Base-by-base conservation (phyloP, 2,329 filamentous ascomycete genomes). In the Colletotrichum camelliae region DNA sequence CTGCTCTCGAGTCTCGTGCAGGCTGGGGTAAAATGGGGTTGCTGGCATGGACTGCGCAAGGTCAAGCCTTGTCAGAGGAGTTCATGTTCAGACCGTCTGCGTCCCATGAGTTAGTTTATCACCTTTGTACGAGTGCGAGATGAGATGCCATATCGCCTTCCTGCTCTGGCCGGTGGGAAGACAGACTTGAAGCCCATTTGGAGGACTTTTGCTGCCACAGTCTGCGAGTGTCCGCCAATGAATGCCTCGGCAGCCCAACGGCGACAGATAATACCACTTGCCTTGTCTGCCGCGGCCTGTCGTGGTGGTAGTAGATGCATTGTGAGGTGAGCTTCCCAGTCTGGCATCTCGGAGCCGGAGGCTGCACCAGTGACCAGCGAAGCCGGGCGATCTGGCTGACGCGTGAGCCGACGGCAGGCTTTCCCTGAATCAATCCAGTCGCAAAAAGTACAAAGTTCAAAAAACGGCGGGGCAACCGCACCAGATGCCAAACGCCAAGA, bases 401-500 rank as follows among this genome's bases (percentile, higher is more conserved):
- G 39, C 15, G 18, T n/a, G 65, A 18, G 39, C 55, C 27, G 55
- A 29, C 55, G 24, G 43, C 43, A 10, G n/a, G 43, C n/a, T 52
- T 52, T 52, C 43, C 43, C 21, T 21, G 43, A 52, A 13, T 52
- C 43, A 52, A 52, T 52, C 43, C 43, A 52, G 43, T 52, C 43
- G 43, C 43, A 16, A 58, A 58, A 58, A 29, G 55, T 29, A 58
- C 64, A 70, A 16, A 67, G 67, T 72, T 72, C 67, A 55, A 7
- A 52, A 52, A 57, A 62, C 43, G 58, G 58, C 70, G 43, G 64
- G 70, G 70, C 73, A 65, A 60, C 29, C 39, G 57, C 57, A 52
- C 60, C 64, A 73, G 64, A 75, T 75, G 55, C 70, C 64, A 76
- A 74, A 65, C 55, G 74, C 70, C 74, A 76, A 76, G 74, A 65